Evolutionary conservation across 148 eudicot genomes (phyloP).

Genomic region (Fagopyrum esculentum): DNA sequence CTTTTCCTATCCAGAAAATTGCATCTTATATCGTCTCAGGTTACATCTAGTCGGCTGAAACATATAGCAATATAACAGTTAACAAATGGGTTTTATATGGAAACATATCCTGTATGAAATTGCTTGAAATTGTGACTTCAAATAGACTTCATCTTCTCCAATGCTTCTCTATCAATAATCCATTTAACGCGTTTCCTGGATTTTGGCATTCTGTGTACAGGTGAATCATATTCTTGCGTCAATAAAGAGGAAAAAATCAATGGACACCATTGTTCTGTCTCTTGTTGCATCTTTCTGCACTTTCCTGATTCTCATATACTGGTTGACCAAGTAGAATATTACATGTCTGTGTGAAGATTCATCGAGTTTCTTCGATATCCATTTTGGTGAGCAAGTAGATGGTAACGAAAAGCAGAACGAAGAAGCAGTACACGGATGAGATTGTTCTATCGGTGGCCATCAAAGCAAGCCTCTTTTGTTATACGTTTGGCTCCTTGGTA

Average conservation of each 20-base stretch:
- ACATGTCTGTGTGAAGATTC: conserved; percentile 13
- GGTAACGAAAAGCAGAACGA: background rate
- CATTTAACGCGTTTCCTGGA: background rate
- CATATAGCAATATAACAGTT: background rate
- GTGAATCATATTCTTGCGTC: conserved; percentile 75
- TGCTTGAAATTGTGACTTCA: background rate
- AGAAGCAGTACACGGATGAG: conserved; percentile 1
- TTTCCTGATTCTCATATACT: conserved; percentile 84
- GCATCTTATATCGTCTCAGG: background rate
- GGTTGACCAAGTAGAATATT: conserved; percentile 59
- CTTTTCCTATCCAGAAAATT: background rate
- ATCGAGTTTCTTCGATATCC: conserved; percentile 17
- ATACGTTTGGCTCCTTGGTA: background rate
- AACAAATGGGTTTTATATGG: conserved; percentile 1
- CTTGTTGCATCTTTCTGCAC: conserved; percentile 92
- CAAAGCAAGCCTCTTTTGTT: conserved; percentile 3
- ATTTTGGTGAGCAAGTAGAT: background rate
- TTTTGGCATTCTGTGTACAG: conserved; percentile 36
- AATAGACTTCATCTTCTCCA: background rate
- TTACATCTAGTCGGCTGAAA: background rate
- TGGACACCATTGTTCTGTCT: conserved; percentile 93
- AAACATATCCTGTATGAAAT: background rate
- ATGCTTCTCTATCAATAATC: background rate
- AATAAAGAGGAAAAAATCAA: conserved; percentile 96
- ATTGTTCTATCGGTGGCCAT: background rate